These are phyloP conservation scores for Phaeotremella skinneri DNA, from an alignment of 768 basidiomycete genomes.

Conservation along the genomic window DNA sequence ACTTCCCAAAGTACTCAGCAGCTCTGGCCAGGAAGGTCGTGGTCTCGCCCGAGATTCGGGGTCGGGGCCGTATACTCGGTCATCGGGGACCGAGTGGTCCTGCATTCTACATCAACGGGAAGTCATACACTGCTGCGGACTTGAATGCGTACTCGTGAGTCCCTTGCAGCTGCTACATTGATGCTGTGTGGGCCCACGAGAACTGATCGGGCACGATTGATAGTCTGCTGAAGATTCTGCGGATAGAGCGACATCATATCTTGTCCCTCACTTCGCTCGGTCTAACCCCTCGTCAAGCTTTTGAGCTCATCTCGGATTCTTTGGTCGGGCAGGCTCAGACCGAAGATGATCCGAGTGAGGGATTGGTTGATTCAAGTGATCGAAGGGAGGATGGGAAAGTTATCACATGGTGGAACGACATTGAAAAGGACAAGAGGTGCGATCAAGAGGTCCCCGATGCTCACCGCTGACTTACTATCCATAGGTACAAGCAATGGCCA, in stretches of 20 bases:
- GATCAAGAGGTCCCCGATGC: background rate
- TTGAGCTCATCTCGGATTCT: constrained; percentile 70
- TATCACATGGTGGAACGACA: constrained; percentile 84
- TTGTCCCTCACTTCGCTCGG: constrained; percentile 63
- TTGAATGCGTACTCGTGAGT: constrained; percentile 66
- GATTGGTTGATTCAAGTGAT: constrained; percentile 89
- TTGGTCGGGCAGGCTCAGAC: constrained; percentile 59
- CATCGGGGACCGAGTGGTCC: constrained; percentile 50
- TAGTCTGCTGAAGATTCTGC: constrained; percentile 67
- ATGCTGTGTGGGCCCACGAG: background rate
- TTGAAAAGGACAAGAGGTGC: constrained; percentile 70
- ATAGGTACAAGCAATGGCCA: constrained; percentile 53
- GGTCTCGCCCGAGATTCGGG: constrained; percentile 60
- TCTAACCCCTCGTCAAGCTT: constrained; percentile 63
- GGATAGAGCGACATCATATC: constrained; percentile 68
- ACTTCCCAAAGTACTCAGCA: constrained; percentile 83
- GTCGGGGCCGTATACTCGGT: constrained; percentile 59
- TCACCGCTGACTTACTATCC: background rate
- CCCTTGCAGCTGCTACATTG: background rate
- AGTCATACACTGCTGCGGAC: constrained; percentile 61
- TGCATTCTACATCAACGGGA: constrained; percentile 78
- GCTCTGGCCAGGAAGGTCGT: constrained; percentile 66
- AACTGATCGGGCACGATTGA: background rate
- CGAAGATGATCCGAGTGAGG: constrained; percentile 61
- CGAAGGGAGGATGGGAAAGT: constrained; percentile 70